Evolutionary conservation across 768 basidiomycete species (phyloP).

Genomic region (Daedaleopsis nitida): DNA sequence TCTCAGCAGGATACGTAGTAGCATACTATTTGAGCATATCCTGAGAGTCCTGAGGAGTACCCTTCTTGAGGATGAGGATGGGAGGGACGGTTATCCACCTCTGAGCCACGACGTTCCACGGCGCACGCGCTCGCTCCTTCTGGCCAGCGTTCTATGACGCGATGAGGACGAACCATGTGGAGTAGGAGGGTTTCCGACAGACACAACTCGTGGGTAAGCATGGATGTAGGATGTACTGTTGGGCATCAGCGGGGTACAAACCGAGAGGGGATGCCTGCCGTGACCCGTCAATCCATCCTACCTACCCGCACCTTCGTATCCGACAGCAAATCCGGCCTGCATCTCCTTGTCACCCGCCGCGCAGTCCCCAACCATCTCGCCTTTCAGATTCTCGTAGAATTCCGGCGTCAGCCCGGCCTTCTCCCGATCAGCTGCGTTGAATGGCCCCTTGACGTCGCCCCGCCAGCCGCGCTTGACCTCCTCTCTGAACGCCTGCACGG

Average conservation of each 20-base stretch:
- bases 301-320: slow-evolving; percentile 6
- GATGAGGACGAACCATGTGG: slow-evolving; percentile 11
- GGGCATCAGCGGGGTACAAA: too few relatives aligned
- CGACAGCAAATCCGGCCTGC: slow-evolving; percentile 1
- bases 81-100: too few relatives aligned
- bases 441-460: slow-evolving; percentile 80
- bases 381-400: slow-evolving; percentile 73
- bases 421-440: slow-evolving; percentile 72
- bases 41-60: too few relatives aligned
- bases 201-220: not conserved
- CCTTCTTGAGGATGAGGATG: too few relatives aligned
- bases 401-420: slow-evolving; percentile 71
- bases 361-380: slow-evolving; percentile 46
- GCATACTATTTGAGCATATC: too few relatives aligned
- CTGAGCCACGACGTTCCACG: too few relatives aligned
- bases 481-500: slow-evolving; percentile 64
- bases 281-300: not conserved
- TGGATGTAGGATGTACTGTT: not conserved
- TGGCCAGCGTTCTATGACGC: slow-evolving; percentile 21
- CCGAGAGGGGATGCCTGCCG: not conserved
- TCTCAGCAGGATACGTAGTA: too few relatives aligned
- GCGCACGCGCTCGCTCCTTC: too few relatives aligned
- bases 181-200: slow-evolving; percentile 1
- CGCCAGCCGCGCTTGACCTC: slow-evolving; percentile 72
- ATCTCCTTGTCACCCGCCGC: not conserved